Conservation (phyloP, 1,284 basidiomycete genomes). For the Tausonia pullulans region DNA sequence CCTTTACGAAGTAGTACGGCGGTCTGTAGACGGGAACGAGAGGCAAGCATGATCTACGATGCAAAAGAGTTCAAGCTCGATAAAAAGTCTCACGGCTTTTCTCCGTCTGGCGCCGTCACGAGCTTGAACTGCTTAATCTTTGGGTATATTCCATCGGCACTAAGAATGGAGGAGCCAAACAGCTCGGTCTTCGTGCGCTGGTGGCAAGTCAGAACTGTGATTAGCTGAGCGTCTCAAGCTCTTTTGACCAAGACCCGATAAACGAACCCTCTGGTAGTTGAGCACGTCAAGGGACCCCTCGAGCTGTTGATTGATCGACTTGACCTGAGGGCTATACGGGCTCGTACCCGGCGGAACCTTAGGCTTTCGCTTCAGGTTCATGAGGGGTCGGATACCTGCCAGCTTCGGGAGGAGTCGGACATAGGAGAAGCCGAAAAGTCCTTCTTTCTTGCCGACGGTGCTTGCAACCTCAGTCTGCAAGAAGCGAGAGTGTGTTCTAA, state of each 20-base stretch:
- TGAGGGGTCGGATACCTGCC: conserved; percentile 84
- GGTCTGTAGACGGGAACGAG: conserved; percentile 43
- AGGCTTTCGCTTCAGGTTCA: conserved; percentile 68
- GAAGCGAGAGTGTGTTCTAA: background rate
- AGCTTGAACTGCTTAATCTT: conserved; percentile 60
- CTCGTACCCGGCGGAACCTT: conserved; percentile 1
- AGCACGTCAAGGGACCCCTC: conserved; percentile 72
- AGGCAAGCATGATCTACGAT: conserved; percentile 15
- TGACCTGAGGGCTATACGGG: conserved; percentile 17
- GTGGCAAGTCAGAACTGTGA: conserved; percentile 2
- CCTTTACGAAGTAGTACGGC: conserved; percentile 85
- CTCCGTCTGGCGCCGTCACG: background rate
- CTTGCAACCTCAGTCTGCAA: conserved; percentile 41
- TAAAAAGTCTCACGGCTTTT: conserved; percentile 8
- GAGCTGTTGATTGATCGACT: conserved; percentile 77
- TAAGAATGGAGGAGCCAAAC: conserved; percentile 68
- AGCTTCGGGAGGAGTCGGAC: conserved; percentile 89
- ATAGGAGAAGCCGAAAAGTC: conserved; percentile 60
- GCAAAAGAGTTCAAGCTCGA: background rate
- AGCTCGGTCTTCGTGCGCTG: conserved; percentile 22
- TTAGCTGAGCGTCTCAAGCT: background rate
- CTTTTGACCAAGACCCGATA: background rate
- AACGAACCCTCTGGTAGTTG: conserved; percentile 64
- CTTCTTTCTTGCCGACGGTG: conserved; percentile 1
- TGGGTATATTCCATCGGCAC: conserved; percentile 68